Base-by-base conservation (phyloP, 768 basidiomycete species). In the Panaeolus cyanescens region DNA sequence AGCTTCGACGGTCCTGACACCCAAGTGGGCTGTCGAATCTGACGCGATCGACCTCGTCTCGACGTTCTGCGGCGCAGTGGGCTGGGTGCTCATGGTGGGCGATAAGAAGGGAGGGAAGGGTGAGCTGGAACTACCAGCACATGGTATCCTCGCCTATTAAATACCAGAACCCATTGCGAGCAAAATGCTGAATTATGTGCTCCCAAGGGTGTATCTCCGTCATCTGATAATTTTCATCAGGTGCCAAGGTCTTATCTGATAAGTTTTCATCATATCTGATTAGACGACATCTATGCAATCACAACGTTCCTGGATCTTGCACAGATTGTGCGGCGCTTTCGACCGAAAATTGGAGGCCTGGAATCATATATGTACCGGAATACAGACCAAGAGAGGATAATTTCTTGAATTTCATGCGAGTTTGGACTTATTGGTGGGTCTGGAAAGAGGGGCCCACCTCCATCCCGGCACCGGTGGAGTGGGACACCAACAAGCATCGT, bases 1-100 rank as follows among this genome's bases (percentile, higher is more conserved):
- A 3, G 83, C 84, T 65, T 87, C 79, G 17, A 84, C 80, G 25
- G 74, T 79, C 58, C 68, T 73, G 32, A 85, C 84, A 37, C 84
- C 84, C 28, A 60, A 42, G 64, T 79, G 76, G 13, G 74, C 74
- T 4, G 40, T 50, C 45, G 45, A 50, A 8, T 30, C 45, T 5
- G 45, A 50, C 5, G 25, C 45, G 3, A 20, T 50, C 45, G 45
- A 30, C 4, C 25, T 15, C 25, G 19, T 50, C 22, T 42, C 40
- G 19, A 13, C 19, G 40, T 9, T 42, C 9, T 20, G 19, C 40
- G 40, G 40, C 6, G 2, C 10, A 22, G 40, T 25, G 22, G 40
- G 19, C 25, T 42, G 20, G 8, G 40, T 22, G 20, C 40, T 5
- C 40, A 42, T 42, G 20, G 17, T 42, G 12, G 25, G 25, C 22